These are phyloP conservation scores for Microcyclospora pomicola DNA, from an alignment of 2,329 filamentous ascomycete species.

Conservation along the genomic window DNA sequence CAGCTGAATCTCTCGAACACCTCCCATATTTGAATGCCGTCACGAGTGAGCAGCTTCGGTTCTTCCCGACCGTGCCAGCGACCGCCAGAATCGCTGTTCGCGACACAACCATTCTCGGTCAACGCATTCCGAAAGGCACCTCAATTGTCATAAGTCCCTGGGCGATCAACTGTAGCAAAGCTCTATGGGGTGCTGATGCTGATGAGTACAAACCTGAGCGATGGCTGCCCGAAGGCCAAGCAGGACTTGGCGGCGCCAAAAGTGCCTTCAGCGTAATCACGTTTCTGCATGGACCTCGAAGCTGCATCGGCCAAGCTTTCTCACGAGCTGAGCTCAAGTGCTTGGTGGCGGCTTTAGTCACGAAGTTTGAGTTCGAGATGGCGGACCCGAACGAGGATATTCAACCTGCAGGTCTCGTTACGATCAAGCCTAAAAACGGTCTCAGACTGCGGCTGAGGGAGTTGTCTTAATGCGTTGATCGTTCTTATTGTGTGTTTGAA, in stretches of 20 bases:
- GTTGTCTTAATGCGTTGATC: background rate
- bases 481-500: no score
- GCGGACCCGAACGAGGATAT: constrained; percentile 10
- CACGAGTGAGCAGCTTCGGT: constrained; percentile 42
- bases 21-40: constrained; percentile 67
- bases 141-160: constrained; percentile 47
- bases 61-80: constrained; percentile 11
- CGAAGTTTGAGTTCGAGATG: constrained; percentile 11
- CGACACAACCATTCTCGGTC: constrained; percentile 8
- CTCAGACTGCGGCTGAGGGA: constrained; percentile 4
- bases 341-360: constrained; percentile 13
- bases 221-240: constrained; percentile 35
- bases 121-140: constrained; percentile 22
- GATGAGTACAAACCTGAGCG: constrained; percentile 19
- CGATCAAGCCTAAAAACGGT: constrained; percentile 10
- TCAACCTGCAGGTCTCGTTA: constrained; percentile 8
- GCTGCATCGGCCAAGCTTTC: constrained; percentile 20
- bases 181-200: constrained; percentile 20
- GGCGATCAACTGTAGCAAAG: constrained; percentile 18
- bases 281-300: constrained; percentile 27
- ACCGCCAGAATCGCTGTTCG: constrained; percentile 7
- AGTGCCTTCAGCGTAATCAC: constrained; percentile 30
- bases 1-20: constrained; percentile 45
- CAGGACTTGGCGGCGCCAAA: constrained; percentile 25
- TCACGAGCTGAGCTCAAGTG: constrained; percentile 16